A percentile compares a stretch with the other conserved stretches of the same genome.
phyloP scores from a whole-genome alignment of 169 alveolate genomes.

The Eimeria falciformis region DNA sequence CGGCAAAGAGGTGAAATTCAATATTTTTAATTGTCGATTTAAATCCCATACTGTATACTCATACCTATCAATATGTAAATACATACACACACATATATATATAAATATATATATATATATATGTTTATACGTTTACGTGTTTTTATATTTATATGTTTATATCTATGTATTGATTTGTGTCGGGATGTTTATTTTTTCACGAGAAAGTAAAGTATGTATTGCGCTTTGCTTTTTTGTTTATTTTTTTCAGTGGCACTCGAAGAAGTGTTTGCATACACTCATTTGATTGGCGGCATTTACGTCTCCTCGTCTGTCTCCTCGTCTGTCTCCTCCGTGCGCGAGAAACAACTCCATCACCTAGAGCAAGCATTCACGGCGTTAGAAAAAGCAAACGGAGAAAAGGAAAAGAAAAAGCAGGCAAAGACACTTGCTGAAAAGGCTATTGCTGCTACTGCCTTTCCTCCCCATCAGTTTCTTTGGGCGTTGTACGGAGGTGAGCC shows the following conservation, averaged over 20 bases:
- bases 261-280: background rate
- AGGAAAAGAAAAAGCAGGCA: background rate
- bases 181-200: background rate
- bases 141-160: background rate
- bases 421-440: background rate
- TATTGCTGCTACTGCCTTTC: background rate
- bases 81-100: background rate
- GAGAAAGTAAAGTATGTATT: background rate
- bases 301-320: background rate
- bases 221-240: too few species aligned
- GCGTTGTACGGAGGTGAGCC: conserved; percentile 22
- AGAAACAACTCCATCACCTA: background rate
- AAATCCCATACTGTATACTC: background rate
- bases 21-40: background rate
- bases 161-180: background rate
- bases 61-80: background rate
- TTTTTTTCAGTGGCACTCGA: conserved; percentile 8
- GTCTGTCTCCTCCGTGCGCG: background rate
- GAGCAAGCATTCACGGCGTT: background rate
- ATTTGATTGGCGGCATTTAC: background rate
- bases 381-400: background rate
- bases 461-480: conserved; percentile 33
- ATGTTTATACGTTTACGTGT: background rate
- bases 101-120: background rate
- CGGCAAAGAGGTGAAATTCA: conserved; percentile 8